Evolutionary conservation across 83 land plant genomes (phyloP), one percentile per base, ranked within the genome.

Genomic region (Diphasiastrum complanatum): DNA sequence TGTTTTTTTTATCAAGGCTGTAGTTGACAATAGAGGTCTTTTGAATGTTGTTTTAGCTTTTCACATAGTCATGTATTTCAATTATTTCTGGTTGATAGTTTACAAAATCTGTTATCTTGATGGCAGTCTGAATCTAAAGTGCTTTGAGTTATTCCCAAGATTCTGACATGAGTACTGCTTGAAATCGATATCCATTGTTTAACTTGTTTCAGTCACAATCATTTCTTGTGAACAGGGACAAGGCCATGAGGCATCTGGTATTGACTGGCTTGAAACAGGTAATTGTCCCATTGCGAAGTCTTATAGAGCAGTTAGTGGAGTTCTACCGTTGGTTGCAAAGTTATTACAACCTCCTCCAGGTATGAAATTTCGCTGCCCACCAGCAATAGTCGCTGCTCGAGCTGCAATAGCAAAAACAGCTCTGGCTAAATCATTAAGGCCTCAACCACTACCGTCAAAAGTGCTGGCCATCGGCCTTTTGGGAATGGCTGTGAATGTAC

Each of bases 221-320:
- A n/a, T n/a, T n/a, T n/a, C n/a, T n/a, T n/a, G n/a, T n/a, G n/a
- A n/a, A n/a, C n/a, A n/a, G n/a, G n/a, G n/a, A n/a, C 70, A 78
- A 16, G 52, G 64, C 0, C 89, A 86, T 51, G 92, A 86, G 59
- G 78, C 88, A 5, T 24, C 75, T 55, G 72, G 89, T 55, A 79
- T 75, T 53, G 99, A 95, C 50, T 95, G 99, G 99, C 75, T 95
- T 23, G 68, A 80, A 72, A 86, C 71, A 34, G 99, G 99, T 11
- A 82, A 89, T 22, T 95, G 99, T 64, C 99, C 99, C 0, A 85
- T 95, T 52, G 99, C 99, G 10, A 89, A 89, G 59, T 95, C 99
- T 6, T 89, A 76, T 51, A 69, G 85, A 14, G 99, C 97, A 24
- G 89, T 95, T 5, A 86, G 89, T 60, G 61, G 70, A 24, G 92